phyloP scores from a whole-genome alignment of 345 rosid species.

The Eucalyptus dawsonii region DNA sequence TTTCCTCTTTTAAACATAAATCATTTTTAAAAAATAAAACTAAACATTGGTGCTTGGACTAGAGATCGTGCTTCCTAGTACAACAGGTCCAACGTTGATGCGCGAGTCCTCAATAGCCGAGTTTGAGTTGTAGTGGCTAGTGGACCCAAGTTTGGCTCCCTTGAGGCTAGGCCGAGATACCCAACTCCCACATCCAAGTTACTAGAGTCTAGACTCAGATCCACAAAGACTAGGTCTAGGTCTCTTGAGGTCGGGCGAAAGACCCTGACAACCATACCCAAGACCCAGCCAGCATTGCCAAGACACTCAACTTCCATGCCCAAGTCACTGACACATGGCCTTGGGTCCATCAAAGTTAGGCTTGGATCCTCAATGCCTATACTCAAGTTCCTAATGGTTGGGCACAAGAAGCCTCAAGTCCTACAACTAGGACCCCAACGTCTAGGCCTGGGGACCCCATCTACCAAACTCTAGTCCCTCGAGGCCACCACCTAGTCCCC shows the following conservation, averaged over 20 bases:
- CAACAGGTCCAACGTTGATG: neutral
- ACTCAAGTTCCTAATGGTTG: neutral
- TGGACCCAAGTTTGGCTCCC: neutral
- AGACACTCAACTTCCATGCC: neutral
- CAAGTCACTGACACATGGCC: neutral
- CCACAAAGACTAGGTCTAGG: neutral
- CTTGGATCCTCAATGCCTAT: neutral
- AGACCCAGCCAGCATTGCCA: neutral
- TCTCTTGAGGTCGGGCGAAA: neutral
- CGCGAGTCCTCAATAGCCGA: rapidly evolving
- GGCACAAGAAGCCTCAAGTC: neutral
- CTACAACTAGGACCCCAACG: neutral
- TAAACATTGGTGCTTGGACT: neutral
- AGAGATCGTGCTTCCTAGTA: neutral
- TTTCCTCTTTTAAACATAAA: neutral
- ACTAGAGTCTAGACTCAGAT: neutral
- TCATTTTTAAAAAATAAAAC: neutral
- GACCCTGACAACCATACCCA: neutral
- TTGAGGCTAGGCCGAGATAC: neutral
- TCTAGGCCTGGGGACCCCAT: neutral
- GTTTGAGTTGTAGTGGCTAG: neutral
- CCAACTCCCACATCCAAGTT: neutral
- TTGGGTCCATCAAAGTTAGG: neutral
- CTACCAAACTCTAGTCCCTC: neutral
- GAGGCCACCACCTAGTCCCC: neutral